Evolutionary conservation across 1,139 yeast genomes (phyloP), one percentile per base, ranked within the genome.

Genomic region (Sugiyamaella novakii): DNA sequence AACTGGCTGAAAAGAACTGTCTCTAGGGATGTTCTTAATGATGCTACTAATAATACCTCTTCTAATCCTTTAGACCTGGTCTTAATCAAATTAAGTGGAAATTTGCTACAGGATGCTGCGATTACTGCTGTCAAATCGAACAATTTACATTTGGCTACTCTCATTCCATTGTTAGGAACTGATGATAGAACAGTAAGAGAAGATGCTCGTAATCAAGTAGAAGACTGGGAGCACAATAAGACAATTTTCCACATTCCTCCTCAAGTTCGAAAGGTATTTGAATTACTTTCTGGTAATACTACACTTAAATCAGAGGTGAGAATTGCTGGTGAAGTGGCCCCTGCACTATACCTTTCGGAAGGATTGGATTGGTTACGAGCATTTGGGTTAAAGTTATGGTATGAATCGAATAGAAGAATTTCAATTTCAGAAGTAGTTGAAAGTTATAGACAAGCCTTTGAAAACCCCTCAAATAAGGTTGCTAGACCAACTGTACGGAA

Each of bases 101-200:
- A 86, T 43, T 78, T 83, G 48, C 62, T 87, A 37, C 70, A 75
- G 8, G 71, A 72, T 27, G 97, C 98, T 0, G 74, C 85, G 6
- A 71, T 73, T 31, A 54, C 71, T 1, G 89, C 96, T 0, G 67
- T 82, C 3, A 70, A 75, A 18, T 67, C 84, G 0, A 75, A 75
- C 10, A 84, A 85, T 59, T 68, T 77, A 7, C 96, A 89, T 64
- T 67, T 91, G 29, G 81, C 95, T 0, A 81, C 79, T 0, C 61
- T 87, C 22, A 67, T 91, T n/a, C 77, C 96, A 0, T 68, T 86
- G 43, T 67, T 85, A 11, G 95, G 87, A 36, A 78, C 92, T 0
- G 82, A 84, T 55, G 60, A 53, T 24, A 73, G 74, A 0, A 71
- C 75, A 1, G 81, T 85, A 1, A 73, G 76, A 49, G 60, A 62